Evolutionary conservation across 2,329 filamentous ascomycete genomes (phyloP), one percentile per base, ranked within the genome.

Genomic region (Trichoderma arundinaceum): DNA sequence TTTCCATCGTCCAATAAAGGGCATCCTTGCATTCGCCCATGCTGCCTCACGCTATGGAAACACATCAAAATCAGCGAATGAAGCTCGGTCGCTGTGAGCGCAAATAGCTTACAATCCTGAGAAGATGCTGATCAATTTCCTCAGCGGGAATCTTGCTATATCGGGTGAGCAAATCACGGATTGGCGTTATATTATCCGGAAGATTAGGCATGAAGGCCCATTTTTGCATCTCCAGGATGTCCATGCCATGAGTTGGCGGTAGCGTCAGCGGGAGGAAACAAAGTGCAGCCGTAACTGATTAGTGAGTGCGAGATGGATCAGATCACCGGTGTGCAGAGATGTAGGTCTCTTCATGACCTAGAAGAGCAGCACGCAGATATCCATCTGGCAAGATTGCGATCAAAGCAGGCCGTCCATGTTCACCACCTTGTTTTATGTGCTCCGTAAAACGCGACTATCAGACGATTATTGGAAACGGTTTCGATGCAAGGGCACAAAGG

Each of bases 1-100:
- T 53, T 80, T 82, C 79, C 82, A 83, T 52, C 80, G 77, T n/a
- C 82, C 82, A 61, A 84, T 77, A 69, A 77, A 82, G 32, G 81
- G 79, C 66, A 78, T 78, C 7, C 77, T 77, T 48, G 79, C 79
- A 53, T 80, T 71, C 33, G 75, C 76, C 82, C 82, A 84, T 7
- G 82, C 77, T 48, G 77, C 74, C 65, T 82, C 79, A 67, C 82
- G 77, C 82, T 84, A 59, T 57, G 17, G 5, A 10, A 49, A 39
- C 19, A 41, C 9, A 44, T 38, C 22, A 22, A 19, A 12, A 28
- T 57, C 28, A 48, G 64, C 12, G 39, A n/a, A 57, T 17, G n/a
- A 48, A 15, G 22, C 10, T 12, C 13, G 13, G 28, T 15, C 48
- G 54, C 39, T 35, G 12, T 22, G 13, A n/a, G 39, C 22, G 13